phyloP scores from a whole-genome alignment of 2,329 filamentous ascomycete species.

The Lasiodiplodia citricola region DNA sequence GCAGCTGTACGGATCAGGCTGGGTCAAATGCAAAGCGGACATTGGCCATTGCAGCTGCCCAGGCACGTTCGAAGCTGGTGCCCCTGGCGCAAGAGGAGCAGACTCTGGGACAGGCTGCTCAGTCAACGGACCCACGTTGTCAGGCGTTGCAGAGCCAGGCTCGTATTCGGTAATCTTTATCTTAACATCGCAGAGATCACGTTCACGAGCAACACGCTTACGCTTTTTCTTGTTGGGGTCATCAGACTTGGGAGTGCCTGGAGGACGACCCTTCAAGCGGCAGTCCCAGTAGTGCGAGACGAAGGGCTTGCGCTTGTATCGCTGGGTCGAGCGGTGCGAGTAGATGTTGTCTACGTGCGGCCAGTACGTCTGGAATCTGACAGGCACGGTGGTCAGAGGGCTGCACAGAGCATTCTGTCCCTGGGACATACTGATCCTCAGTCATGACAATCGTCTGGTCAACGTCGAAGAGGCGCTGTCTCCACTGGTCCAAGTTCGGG shows the following conservation, averaged over 20 bases:
- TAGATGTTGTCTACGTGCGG: slow-evolving; percentile 85
- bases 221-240: slow-evolving; percentile 84
- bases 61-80: not conserved
- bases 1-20: slow-evolving; percentile 8
- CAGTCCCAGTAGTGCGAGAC: slow-evolving; percentile 87
- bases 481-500: slow-evolving; percentile 71
- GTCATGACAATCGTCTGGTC: slow-evolving; percentile 73
- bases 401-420: not conserved
- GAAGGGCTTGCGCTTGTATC: slow-evolving; percentile 82
- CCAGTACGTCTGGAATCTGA: slow-evolving; percentile 78
- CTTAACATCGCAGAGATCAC: slow-evolving; percentile 84
- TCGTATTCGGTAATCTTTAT: slow-evolving; percentile 83
- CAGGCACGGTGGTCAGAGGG: slow-evolving; percentile 17
- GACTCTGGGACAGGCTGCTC: not conserved
- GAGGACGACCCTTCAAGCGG: slow-evolving; percentile 77
- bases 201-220: slow-evolving; percentile 74
- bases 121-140: slow-evolving; percentile 15
- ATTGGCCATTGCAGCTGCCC: slow-evolving; percentile 19
- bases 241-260: slow-evolving; percentile 78
- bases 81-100: no score
- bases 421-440: slow-evolving; percentile 68
- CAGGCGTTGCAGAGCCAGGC: slow-evolving; percentile 20
- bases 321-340: slow-evolving; percentile 80
- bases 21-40: not conserved
- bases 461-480: slow-evolving; percentile 75